Evolutionary conservation across 495 filamentous ascomycete genomes (phyloP).

Genomic region (Aspergillus saccharolyticus): DNA sequence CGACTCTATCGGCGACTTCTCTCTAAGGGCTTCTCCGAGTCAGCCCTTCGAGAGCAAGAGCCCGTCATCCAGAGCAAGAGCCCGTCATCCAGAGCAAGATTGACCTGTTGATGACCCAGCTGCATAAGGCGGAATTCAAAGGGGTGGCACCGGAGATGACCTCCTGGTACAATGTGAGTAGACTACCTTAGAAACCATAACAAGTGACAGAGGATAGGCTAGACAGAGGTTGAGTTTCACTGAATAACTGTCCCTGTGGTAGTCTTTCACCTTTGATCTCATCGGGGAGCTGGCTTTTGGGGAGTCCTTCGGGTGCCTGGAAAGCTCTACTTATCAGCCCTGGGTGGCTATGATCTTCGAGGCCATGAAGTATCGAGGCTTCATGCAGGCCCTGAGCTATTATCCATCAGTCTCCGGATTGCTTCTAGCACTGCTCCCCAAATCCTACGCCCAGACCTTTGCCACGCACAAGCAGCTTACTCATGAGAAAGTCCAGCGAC

Average conservation of each 20-base stretch:
- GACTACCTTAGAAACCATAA: neutral
- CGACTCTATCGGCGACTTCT: neutral
- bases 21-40: neutral
- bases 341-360: slow-evolving; percentile 2
- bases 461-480: neutral
- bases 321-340: neutral
- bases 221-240: neutral
- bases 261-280: neutral
- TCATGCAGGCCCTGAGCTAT: neutral
- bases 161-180: slow-evolving; percentile 1
- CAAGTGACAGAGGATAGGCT: neutral
- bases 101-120: neutral
- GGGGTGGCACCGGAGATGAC: neutral
- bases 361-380: neutral
- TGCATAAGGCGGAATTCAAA: neutral
- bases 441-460: neutral
- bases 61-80: neutral
- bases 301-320: slow-evolving; percentile 1
- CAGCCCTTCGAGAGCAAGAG: neutral
- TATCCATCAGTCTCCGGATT: neutral
- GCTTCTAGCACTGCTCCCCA: neutral
- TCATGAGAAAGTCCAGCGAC: slow-evolving; percentile 2
- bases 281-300: slow-evolving; percentile 4
- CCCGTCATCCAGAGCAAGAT: slow-evolving; percentile 1
- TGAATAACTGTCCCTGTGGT: neutral